A percentile compares a stretch with the other conserved stretches of the same genome.
These are phyloP conservation scores for Agrostemma githago DNA, from an alignment of 148 eudicot species.

Conservation along the genomic window DNA sequence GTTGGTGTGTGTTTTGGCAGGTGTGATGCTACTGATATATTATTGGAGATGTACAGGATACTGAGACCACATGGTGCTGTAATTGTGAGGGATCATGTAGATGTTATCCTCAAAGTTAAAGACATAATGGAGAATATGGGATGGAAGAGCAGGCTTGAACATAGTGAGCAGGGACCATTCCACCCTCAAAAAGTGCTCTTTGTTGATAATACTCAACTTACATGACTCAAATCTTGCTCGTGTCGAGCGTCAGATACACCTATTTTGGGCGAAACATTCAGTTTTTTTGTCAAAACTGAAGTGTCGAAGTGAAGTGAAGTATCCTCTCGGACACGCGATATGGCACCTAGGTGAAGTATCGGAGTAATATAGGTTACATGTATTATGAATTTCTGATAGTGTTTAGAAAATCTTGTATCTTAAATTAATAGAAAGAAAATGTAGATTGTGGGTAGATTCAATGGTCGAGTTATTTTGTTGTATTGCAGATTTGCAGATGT, in stretches of 20 bases:
- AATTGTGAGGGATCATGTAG: slow-evolving; percentile 44
- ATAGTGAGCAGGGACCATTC: slow-evolving; percentile 41
- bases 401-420: neutral
- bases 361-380: neutral
- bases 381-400: too few relatives aligned
- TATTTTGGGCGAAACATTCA: too few relatives aligned
- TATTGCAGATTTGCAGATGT: too few relatives aligned
- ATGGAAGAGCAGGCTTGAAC: slow-evolving; percentile 36
- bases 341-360: too few relatives aligned
- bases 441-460: neutral
- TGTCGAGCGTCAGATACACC: too few relatives aligned
- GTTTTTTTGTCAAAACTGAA: too few relatives aligned
- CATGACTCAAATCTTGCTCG: neutral
- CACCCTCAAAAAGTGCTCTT: slow-evolving; percentile 49
- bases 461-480: neutral
- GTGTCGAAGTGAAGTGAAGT: too few relatives aligned
- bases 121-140: slow-evolving; percentile 32
- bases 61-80: slow-evolving; percentile 51
- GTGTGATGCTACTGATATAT: slow-evolving; percentile 41
- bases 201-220: slow-evolving; percentile 28
- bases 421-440: neutral
- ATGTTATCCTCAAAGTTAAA: slow-evolving; percentile 32
- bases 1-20: slow-evolving; percentile 22
- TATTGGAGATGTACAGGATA: slow-evolving; percentile 47
- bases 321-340: too few relatives aligned